Percentiles rank a stretch among this genome's conserved stretches.
phyloP scores from a whole-genome alignment of 169 alveolate species.

The Plasmodium inui region DNA sequence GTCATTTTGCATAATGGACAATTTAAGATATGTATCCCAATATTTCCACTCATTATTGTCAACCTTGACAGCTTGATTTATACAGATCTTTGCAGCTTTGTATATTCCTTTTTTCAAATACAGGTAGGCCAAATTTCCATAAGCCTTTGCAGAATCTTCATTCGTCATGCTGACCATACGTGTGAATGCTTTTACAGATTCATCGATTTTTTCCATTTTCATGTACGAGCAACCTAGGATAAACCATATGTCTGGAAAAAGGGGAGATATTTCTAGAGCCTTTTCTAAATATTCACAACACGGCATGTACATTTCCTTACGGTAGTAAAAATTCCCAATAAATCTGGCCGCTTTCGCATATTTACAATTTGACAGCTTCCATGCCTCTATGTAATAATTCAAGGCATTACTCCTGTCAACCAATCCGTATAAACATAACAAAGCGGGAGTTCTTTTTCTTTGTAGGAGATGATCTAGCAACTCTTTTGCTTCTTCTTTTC shows the following conservation, averaged over 20 bases:
- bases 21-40: slow-evolving; percentile 83
- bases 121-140: slow-evolving; percentile 84
- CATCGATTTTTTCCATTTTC: slow-evolving; percentile 74
- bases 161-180: slow-evolving; percentile 80
- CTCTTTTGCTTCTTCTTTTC: slow-evolving; percentile 83
- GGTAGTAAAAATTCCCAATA: slow-evolving; percentile 81
- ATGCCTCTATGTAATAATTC: slow-evolving; percentile 80
- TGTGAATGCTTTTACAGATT: slow-evolving; percentile 80
- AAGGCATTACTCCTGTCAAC: slow-evolving; percentile 78
- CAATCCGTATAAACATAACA: slow-evolving; percentile 80
- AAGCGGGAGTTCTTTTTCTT: slow-evolving; percentile 76
- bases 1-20: slow-evolving; percentile 80
- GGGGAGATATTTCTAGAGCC: slow-evolving; percentile 81
- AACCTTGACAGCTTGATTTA: slow-evolving; percentile 83
- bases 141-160: slow-evolving; percentile 80
- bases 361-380: slow-evolving; percentile 79
- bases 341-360: slow-evolving; percentile 85
- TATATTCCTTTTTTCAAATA: slow-evolving; percentile 79
- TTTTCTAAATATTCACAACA: slow-evolving; percentile 78
- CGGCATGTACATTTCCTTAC: slow-evolving; percentile 70
- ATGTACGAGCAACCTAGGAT: slow-evolving; percentile 83
- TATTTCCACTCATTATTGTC: slow-evolving; percentile 82
- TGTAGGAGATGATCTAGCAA: slow-evolving; percentile 77
- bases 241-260: slow-evolving; percentile 79
- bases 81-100: slow-evolving; percentile 78